A percentile compares a stretch with the other conserved stretches of the same genome.
These are phyloP conservation scores for Penicillium capsulatum DNA, from an alignment of 2,329 filamentous ascomycete species.

Conservation along the genomic window DNA sequence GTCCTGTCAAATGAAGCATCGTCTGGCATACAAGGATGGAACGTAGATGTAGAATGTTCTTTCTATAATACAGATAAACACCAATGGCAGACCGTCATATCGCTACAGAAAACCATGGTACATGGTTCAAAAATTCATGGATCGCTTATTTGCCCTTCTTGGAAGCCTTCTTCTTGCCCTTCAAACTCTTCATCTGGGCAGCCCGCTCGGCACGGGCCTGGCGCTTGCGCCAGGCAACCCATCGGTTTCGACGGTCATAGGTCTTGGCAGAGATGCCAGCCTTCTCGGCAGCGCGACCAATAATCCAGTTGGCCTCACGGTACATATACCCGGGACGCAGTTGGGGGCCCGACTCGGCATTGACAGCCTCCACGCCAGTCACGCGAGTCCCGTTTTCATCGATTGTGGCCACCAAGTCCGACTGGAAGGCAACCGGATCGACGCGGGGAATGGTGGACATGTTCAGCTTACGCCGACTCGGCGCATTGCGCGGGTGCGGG, in stretches of 20 bases:
- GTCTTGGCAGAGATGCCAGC: conserved; percentile 53
- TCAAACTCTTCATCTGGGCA: conserved; percentile 53
- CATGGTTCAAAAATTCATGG: conserved; percentile 22
- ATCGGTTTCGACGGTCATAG: conserved; percentile 58
- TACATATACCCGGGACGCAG: conserved; percentile 59
- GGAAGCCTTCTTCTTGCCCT: conserved; percentile 43
- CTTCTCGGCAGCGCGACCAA: conserved; percentile 60
- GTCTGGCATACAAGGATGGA: conserved; percentile 9
- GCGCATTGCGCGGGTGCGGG: conserved; percentile 69
- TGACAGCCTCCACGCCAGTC: conserved; percentile 20
- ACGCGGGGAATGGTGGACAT: conserved; percentile 56
- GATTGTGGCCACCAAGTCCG: conserved; percentile 24
- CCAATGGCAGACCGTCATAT: conserved; percentile 24
- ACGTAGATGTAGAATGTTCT: conserved; percentile 15
- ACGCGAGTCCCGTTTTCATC: conserved; percentile 25
- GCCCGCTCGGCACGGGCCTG: conserved; percentile 48
- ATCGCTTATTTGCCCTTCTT: conserved; percentile 36
- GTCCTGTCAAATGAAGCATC: background rate
- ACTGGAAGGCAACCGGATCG: conserved; percentile 17
- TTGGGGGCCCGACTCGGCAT: conserved; percentile 29
- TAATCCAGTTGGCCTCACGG: conserved; percentile 63
- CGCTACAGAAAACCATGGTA: conserved; percentile 22
- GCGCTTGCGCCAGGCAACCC: conserved; percentile 62
- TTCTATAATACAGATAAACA: conserved; percentile 37
- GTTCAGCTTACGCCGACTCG: conserved; percentile 69